A percentile compares a stretch with the other conserved stretches of the same genome.
Evolutionary conservation across 2,329 filamentous ascomycete species (phyloP).

Genomic region (Venturia pyrina): DNA sequence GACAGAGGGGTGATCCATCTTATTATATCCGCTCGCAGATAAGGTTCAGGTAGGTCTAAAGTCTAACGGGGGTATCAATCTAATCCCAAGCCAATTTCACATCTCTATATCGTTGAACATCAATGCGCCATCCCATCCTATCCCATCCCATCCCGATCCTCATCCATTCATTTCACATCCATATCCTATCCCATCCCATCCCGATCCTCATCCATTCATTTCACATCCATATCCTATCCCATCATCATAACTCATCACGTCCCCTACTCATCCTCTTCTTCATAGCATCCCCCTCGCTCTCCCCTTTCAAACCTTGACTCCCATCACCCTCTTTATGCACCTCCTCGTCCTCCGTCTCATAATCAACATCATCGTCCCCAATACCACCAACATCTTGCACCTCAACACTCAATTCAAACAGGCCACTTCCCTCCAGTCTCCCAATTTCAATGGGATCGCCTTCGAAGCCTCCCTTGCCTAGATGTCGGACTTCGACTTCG

Average conservation of each 20-base stretch:
- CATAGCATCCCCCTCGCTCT: conserved; percentile 2
- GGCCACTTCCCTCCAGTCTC: conserved; percentile 16
- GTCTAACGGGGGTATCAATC: conserved; percentile 7
- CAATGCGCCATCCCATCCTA: too few species aligned
- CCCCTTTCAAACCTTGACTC: neutral
- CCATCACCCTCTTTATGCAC: neutral
- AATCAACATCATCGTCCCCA: neutral
- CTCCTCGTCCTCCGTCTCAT: neutral
- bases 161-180: neutral
- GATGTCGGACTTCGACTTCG: conserved; percentile 19
- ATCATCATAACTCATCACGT: conserved; percentile 2
- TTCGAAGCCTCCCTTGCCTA: conserved; percentile 14
- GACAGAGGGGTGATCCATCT: too few species aligned
- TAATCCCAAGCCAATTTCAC: neutral
- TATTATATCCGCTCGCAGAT: too few species aligned
- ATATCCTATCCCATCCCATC: too few species aligned
- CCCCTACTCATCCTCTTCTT: neutral
- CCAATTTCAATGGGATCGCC: conserved; percentile 13
- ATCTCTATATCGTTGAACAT: neutral
- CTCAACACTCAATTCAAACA: conserved; percentile 19
- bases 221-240: too few species aligned
- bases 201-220: too few species aligned
- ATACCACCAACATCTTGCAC: conserved; percentile 12
- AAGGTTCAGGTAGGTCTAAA: neutral
- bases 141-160: neutral